These are phyloP conservation scores for Diaporthe australafricana DNA, from an alignment of 2,329 filamentous ascomycete genomes.

Conservation along the genomic window DNA sequence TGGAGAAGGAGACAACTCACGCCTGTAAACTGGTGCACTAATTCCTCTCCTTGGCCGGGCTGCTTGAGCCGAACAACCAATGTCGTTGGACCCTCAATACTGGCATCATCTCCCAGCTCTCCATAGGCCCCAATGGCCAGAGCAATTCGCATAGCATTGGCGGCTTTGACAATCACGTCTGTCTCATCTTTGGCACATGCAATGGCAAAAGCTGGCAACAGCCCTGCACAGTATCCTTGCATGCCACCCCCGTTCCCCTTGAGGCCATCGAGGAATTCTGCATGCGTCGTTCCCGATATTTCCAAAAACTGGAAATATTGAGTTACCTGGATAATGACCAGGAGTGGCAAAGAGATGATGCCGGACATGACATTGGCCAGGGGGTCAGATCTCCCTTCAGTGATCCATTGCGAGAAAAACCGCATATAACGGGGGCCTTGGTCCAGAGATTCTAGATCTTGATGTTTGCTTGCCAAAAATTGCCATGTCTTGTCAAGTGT, in stretches of 20 bases:
- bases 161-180: not conserved
- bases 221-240: not conserved
- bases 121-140: not conserved
- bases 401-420: no score
- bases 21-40: not conserved
- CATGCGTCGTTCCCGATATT: not conserved
- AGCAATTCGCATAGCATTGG: not conserved
- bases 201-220: not conserved
- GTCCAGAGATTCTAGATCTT: no score
- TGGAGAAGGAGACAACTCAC: not conserved
- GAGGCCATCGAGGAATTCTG: not conserved
- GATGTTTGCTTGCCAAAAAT: no score
- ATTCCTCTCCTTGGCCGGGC: not conserved
- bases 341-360: not conserved
- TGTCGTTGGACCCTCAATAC: not conserved
- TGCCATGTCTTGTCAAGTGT: no score
- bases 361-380: no score
- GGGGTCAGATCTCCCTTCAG: no score
- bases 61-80: not conserved
- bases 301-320: constrained; percentile 10
- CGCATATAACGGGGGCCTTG: no score
- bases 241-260: not conserved
- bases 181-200: not conserved
- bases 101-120: not conserved
- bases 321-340: not conserved